Evolutionary conservation across 257 asterid genomes (phyloP).

Genomic region (Asclepias syriaca): DNA sequence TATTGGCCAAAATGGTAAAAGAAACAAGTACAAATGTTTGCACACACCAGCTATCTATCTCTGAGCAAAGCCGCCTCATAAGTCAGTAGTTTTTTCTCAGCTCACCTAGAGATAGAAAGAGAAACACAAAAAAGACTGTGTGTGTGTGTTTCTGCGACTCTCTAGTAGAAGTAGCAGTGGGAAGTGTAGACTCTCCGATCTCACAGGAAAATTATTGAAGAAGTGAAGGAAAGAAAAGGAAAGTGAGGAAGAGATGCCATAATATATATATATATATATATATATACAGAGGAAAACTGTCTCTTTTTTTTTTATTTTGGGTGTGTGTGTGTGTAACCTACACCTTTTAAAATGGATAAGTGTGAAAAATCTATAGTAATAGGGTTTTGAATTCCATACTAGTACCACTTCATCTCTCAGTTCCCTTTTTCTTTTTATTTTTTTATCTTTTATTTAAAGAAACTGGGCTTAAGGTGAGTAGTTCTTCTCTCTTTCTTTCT

Average conservation of each 20-base stretch:
- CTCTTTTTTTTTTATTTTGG: no score
- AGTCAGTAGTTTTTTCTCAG: constrained; percentile 27
- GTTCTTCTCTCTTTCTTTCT: not conserved
- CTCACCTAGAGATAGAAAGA: constrained; percentile 19
- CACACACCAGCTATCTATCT: constrained; percentile 28
- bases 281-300: constrained; percentile 16
- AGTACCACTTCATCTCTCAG: constrained; percentile 9
- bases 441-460: not conserved
- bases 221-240: not conserved
- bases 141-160: not conserved
- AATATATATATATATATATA: not conserved
- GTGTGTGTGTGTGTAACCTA: not conserved
- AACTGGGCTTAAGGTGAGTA: constrained; percentile 15
- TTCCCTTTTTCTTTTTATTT: not conserved
- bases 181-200: not conserved
- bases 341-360: constrained; percentile 21
- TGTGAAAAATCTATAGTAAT: constrained; percentile 16
- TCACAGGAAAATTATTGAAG: constrained; percentile 28
- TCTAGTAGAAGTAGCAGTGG: not conserved
- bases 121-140: no score
- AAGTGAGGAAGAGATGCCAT: constrained; percentile 24
- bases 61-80: constrained; percentile 61
- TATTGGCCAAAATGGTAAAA: constrained; percentile 43
- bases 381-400: constrained; percentile 32
- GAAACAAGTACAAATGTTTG: constrained; percentile 24